phyloP scores from a whole-genome alignment of 305 asterid genomes.

The Solanum hybrid region DNA sequence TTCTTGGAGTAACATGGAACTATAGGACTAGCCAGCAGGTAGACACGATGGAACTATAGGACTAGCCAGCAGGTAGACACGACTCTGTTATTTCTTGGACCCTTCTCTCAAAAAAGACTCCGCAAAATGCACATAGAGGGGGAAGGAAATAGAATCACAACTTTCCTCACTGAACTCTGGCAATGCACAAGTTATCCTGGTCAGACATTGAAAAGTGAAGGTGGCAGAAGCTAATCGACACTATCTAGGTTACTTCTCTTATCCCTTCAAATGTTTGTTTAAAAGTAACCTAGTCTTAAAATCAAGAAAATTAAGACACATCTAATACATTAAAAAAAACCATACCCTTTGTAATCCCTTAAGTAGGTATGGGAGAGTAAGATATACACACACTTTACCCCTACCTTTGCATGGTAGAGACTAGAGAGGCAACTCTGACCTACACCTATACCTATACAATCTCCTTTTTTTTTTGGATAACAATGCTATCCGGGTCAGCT shows the following conservation, averaged over 20 bases:
- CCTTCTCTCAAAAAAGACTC: neutral
- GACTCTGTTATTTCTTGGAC: neutral
- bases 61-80: neutral
- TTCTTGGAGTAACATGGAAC: neutral
- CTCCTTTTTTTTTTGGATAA: neutral
- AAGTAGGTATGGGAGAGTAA: neutral
- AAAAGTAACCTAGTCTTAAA: neutral
- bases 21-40: neutral
- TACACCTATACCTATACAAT: neutral
- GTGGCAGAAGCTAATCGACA: neutral
- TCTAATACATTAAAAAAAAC: neutral
- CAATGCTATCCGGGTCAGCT: neutral
- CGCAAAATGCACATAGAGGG: neutral
- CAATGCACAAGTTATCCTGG: neutral
- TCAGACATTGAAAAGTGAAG: neutral
- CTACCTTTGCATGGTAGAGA: neutral
- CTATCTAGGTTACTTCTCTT: neutral
- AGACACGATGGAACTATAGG: neutral
- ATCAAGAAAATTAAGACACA: neutral
- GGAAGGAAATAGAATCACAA: neutral
- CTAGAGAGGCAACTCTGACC: neutral
- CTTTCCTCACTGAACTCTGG: neutral
- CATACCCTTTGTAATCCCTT: neutral
- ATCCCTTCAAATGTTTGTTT: neutral
- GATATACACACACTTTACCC: neutral